These are phyloP conservation scores for Yamadazyma dendronema DNA, from an alignment of 1,139 yeast genomes.

Conservation along the genomic window DNA sequence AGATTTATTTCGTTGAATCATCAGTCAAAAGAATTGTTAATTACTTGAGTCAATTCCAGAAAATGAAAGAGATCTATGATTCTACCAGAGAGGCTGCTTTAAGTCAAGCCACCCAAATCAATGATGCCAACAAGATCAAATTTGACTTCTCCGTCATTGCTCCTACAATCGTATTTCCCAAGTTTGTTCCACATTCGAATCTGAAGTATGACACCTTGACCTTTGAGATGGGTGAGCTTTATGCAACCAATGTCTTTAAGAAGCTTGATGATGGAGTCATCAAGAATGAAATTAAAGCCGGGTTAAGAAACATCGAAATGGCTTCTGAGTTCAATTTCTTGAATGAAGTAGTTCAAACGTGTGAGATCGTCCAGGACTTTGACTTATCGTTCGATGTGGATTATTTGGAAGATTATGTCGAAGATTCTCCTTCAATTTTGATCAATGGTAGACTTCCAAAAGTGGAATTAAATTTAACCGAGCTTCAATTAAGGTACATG, in stretches of 20 bases:
- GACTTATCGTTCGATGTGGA: constrained; percentile 65
- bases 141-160: constrained; percentile 74
- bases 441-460: constrained; percentile 66
- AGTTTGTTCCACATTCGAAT: constrained; percentile 40
- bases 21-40: constrained; percentile 68
- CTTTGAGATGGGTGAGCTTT: constrained; percentile 81
- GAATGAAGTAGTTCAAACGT: constrained; percentile 44
- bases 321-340: constrained; percentile 58
- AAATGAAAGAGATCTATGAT: constrained; percentile 86
- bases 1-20: constrained; percentile 75
- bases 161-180: constrained; percentile 82
- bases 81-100: constrained; percentile 83
- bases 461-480: constrained; percentile 68
- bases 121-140: constrained; percentile 60
- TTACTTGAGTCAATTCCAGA: constrained; percentile 71
- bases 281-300: constrained; percentile 57
- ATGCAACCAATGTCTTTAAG: constrained; percentile 60
- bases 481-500: constrained; percentile 66
- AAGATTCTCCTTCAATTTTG: constrained; percentile 49
- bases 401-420: constrained; percentile 42
- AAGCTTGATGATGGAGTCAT: constrained; percentile 11
- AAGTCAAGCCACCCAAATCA: constrained; percentile 62
- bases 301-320: constrained; percentile 69
- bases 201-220: constrained; percentile 59
- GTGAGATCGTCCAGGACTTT: constrained; percentile 68